These are phyloP conservation scores for Colletotrichum eleusines DNA, from an alignment of 2,329 filamentous ascomycete genomes.

Conservation along the genomic window DNA sequence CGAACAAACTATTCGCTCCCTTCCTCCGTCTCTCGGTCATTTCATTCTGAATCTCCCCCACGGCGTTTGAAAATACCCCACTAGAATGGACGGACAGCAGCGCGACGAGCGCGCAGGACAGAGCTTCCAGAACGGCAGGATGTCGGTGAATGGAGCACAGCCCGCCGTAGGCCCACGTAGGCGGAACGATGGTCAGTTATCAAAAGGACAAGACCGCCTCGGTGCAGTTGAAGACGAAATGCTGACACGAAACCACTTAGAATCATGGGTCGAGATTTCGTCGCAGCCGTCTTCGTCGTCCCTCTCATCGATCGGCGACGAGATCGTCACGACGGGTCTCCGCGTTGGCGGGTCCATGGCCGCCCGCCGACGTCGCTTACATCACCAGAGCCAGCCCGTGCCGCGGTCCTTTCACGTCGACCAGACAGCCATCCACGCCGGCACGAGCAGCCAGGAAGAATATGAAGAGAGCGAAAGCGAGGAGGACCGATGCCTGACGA, in stretches of 20 bases:
- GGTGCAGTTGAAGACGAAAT: not conserved
- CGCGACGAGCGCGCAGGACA: slow-evolving; percentile 44
- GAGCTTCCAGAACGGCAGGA: slow-evolving; percentile 45
- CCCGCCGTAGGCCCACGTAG: slow-evolving; percentile 38
- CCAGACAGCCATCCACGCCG: slow-evolving; percentile 56
- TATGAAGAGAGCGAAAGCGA: slow-evolving; percentile 95
- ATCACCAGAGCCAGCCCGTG: slow-evolving; percentile 49
- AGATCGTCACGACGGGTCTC: slow-evolving; percentile 91
- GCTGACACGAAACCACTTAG: slow-evolving; percentile 58
- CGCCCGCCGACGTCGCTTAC: slow-evolving; percentile 68
- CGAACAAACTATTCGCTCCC: not conserved
- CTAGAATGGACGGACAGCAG: slow-evolving; percentile 40
- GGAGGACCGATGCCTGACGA: slow-evolving; percentile 76
- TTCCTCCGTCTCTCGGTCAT: not conserved
- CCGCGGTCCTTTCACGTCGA: slow-evolving; percentile 52
- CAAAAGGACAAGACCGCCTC: slow-evolving; percentile 43
- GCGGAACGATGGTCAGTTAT: slow-evolving; percentile 42
- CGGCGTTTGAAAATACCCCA: slow-evolving; percentile 10
- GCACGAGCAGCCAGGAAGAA: slow-evolving; percentile 87
- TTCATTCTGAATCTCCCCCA: not conserved
- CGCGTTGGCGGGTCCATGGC: slow-evolving; percentile 76
- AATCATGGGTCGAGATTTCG: slow-evolving; percentile 96
- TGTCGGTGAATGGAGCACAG: slow-evolving; percentile 33
- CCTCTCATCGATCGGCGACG: slow-evolving; percentile 85
- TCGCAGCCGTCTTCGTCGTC: slow-evolving; percentile 96